Percentiles rank a stretch among this genome's conserved stretches.
phyloP scores from a whole-genome alignment of 2,329 filamentous ascomycete species.

The Penicillium psychrosexuale region DNA sequence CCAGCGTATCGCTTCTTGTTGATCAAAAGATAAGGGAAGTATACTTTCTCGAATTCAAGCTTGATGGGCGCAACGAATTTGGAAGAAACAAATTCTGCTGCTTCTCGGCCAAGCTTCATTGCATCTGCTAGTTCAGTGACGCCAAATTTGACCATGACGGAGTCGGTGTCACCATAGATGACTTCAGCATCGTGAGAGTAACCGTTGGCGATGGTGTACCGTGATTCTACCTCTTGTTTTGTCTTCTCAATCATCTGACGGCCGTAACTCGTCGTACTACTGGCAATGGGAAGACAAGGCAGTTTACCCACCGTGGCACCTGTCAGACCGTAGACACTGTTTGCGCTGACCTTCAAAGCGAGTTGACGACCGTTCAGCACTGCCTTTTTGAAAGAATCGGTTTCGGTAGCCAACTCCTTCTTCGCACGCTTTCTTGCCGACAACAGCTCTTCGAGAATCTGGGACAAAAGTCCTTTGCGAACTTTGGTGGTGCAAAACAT shows the following conservation, averaged over 20 bases:
- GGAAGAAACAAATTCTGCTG: conserved; percentile 78
- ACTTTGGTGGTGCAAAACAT: conserved; percentile 85
- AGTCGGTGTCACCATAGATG: conserved; percentile 98
- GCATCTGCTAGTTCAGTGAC: conserved; percentile 79
- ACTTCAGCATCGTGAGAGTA: conserved; percentile 94
- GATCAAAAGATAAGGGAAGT: conserved; percentile 95
- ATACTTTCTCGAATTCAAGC: conserved; percentile 98
- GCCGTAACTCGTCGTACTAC: conserved; percentile 94
- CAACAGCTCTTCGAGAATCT: conserved; percentile 93
- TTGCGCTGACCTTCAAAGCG: conserved; percentile 93
- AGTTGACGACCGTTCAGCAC: conserved; percentile 96
- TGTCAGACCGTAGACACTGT: conserved; percentile 96
- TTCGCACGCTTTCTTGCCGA: conserved; percentile 93
- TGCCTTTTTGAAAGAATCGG: conserved; percentile 94
- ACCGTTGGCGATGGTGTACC: conserved; percentile 88
- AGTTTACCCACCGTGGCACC: conserved; percentile 95
- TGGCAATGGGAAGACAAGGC: conserved; percentile 90
- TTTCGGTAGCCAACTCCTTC: conserved; percentile 81
- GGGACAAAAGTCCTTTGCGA: conserved; percentile 84
- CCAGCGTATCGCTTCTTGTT: conserved; percentile 99
- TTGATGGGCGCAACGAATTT: conserved; percentile 98
- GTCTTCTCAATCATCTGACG: conserved; percentile 99
- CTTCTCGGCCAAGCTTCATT: conserved; percentile 95
- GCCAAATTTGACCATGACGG: conserved; percentile 99
- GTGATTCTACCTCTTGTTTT: conserved; percentile 87